phyloP scores from a whole-genome alignment of 495 filamentous ascomycete species.

The Delitschia confertaspora region DNA sequence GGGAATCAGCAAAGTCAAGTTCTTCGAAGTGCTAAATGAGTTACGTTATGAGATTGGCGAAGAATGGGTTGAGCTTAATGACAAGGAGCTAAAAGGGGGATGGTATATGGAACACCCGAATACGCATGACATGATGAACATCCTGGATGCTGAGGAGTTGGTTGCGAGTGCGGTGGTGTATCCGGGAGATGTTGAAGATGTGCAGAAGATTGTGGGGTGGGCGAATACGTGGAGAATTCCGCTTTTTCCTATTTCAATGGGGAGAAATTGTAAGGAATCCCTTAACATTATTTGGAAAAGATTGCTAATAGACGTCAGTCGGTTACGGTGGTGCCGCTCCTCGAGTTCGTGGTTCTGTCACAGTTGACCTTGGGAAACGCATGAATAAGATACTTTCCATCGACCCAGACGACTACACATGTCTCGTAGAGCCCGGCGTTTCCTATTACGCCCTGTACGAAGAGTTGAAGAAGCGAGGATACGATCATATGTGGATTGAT shows the following conservation, averaged over 20 bases:
- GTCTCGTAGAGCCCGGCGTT: conserved; percentile 42
- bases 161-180: conserved; percentile 12
- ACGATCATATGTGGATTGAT: conserved; percentile 45
- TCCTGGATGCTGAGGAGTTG: conserved; percentile 15
- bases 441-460: conserved; percentile 47
- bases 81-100: conserved; percentile 15
- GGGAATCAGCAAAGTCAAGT: conserved; percentile 8
- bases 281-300: too few species aligned
- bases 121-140: conserved; percentile 23
- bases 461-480: conserved; percentile 41
- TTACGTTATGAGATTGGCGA: neutral
- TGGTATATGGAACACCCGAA: conserved; percentile 26
- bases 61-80: conserved; percentile 10
- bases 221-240: conserved; percentile 20
- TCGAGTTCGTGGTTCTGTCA: conserved; percentile 16
- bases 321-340: conserved; percentile 21
- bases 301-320: too few species aligned
- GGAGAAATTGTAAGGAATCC: too few species aligned
- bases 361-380: conserved; percentile 12
- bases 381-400: conserved; percentile 33
- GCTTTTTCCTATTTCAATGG: conserved; percentile 11
- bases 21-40: conserved; percentile 10
- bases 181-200: conserved; percentile 10
- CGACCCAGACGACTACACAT: conserved; percentile 26
- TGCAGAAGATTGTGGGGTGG: conserved; percentile 10